These are phyloP conservation scores for Xylaria venustula DNA, from an alignment of 495 filamentous ascomycete genomes.

Conservation along the genomic window DNA sequence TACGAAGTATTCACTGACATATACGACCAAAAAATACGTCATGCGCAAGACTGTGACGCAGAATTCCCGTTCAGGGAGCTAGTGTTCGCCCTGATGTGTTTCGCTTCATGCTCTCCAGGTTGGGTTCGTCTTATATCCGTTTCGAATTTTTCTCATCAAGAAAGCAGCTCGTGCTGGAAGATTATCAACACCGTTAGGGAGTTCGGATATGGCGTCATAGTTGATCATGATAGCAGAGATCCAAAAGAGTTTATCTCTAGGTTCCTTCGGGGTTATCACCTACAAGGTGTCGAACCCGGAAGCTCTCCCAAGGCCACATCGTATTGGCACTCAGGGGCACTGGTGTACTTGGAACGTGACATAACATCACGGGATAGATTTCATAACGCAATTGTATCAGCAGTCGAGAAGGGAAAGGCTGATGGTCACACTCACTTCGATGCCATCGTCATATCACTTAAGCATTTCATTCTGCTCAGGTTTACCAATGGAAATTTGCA, in stretches of 20 bases:
- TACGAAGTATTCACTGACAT: neutral
- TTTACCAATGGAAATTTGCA: neutral
- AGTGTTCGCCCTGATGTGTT: neutral
- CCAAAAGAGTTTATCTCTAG: neutral
- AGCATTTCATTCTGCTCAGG: slow-evolving; percentile 4
- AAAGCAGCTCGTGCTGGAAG: too few species aligned
- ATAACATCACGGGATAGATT: neutral
- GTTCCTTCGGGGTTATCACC: neutral
- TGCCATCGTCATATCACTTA: neutral
- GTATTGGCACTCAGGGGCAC: neutral
- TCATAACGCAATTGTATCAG: neutral
- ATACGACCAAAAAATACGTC: neutral
- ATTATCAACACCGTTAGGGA: too few species aligned
- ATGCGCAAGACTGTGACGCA: neutral
- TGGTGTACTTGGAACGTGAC: neutral
- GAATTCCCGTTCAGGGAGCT: neutral
- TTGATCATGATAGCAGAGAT: neutral
- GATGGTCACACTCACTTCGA: neutral
- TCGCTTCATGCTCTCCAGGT: neutral
- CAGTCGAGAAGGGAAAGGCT: neutral
- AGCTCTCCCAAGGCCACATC: neutral
- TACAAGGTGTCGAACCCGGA: neutral
- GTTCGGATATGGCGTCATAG: neutral
- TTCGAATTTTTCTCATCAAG: neutral
- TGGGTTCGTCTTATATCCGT: neutral